phyloP scores from a whole-genome alignment of 805 yeast genomes.

The Metschnikowia santaceciliae region DNA sequence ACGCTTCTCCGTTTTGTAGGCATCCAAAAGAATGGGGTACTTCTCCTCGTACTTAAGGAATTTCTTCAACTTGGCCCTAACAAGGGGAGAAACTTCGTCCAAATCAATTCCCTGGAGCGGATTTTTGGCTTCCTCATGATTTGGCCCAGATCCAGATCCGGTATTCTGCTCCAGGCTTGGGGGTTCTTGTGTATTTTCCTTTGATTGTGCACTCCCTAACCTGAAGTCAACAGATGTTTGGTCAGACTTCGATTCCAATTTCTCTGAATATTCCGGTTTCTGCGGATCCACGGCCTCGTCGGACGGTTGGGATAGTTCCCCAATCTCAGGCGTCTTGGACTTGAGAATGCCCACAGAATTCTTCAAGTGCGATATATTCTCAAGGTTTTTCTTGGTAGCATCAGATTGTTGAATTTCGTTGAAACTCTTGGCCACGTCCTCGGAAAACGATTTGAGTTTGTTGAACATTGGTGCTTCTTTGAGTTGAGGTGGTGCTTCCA shows the following conservation, averaged over 20 bases:
- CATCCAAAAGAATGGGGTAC: constrained; percentile 79
- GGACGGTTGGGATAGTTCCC: constrained; percentile 44
- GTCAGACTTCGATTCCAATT: neutral
- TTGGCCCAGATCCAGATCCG: neutral
- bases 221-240: too few relatives aligned
- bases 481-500: neutral
- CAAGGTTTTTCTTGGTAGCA: constrained; percentile 7
- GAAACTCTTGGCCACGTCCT: constrained; percentile 43
- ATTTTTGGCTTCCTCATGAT: neutral
- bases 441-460: constrained; percentile 39
- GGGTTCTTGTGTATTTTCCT: too few relatives aligned
- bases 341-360: constrained; percentile 31
- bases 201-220: too few relatives aligned
- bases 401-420: constrained; percentile 28
- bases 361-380: constrained; percentile 28
- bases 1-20: constrained; percentile 77
- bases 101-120: constrained; percentile 24
- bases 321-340: constrained; percentile 46
- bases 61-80: constrained; percentile 63
- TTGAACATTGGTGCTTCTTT: constrained; percentile 30
- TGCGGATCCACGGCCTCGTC: constrained; percentile 29
- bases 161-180: too few relatives aligned
- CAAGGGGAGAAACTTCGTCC: constrained; percentile 50
- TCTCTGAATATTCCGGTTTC: constrained; percentile 2
- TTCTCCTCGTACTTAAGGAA: constrained; percentile 85